Evolutionary conservation across 768 basidiomycete genomes (phyloP).

Genomic region (Russula ochroleuca): DNA sequence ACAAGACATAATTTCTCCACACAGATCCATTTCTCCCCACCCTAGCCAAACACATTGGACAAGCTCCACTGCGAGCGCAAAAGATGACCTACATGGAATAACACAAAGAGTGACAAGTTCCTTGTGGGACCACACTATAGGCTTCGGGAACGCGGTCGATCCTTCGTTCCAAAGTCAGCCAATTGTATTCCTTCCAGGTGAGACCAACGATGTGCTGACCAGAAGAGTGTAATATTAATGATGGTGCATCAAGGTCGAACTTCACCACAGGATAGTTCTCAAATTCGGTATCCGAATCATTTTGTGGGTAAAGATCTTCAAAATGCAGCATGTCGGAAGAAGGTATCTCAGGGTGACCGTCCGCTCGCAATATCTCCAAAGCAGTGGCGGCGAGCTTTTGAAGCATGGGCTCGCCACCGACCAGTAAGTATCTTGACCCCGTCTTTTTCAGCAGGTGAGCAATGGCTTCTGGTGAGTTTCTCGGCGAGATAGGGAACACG

Average conservation of each 20-base stretch:
- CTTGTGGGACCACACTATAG: slow-evolving; percentile 29
- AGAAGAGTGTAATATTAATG: slow-evolving; percentile 34
- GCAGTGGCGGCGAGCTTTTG: slow-evolving; percentile 23
- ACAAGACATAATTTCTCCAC: slow-evolving; percentile 30
- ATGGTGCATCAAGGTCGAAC: slow-evolving; percentile 24
- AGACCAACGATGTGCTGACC: slow-evolving; percentile 20
- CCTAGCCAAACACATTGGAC: slow-evolving; percentile 6
- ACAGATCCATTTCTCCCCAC: slow-evolving; percentile 30
- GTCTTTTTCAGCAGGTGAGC: slow-evolving; percentile 32
- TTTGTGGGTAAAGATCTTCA: slow-evolving; percentile 28
- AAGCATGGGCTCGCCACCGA: slow-evolving; percentile 26
- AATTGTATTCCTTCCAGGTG: background rate
- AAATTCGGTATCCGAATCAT: slow-evolving; percentile 11
- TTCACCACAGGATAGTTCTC: slow-evolving; percentile 20
- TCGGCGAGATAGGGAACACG: slow-evolving; percentile 38
- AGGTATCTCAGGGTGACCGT: slow-evolving; percentile 5
- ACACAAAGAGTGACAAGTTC: slow-evolving; percentile 13
- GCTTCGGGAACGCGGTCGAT: slow-evolving; percentile 34
- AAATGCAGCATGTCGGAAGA: slow-evolving; percentile 28
- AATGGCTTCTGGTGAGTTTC: slow-evolving; percentile 44
- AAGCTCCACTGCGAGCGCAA: background rate
- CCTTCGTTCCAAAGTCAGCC: slow-evolving; percentile 20
- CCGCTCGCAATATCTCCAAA: slow-evolving; percentile 15
- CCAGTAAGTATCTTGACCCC: slow-evolving; percentile 33
- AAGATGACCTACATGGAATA: slow-evolving; percentile 20